Base-by-base conservation (phyloP, 495 filamentous ascomycete species). In the Penicillium crystallinum region DNA sequence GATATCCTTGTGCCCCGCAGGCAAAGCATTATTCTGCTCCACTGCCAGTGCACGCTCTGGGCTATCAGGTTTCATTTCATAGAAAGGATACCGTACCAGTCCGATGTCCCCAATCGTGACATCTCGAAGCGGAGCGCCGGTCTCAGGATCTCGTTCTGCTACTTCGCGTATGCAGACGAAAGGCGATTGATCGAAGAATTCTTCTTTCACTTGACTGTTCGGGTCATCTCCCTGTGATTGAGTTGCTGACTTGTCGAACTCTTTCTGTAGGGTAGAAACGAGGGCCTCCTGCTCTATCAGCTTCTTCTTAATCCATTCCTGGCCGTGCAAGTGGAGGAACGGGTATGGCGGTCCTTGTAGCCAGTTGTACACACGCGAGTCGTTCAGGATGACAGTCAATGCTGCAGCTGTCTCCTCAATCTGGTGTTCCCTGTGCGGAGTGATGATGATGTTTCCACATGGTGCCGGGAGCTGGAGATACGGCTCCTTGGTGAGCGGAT, bases 81-180 rank as follows among this genome's bases (percentile, higher is more conserved):
- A 65, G 44, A 66, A 68, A 6, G 41, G 12, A 46, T 64, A 66
- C 6, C 63, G 57, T 3, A 1, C 19, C 2, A 66, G 8, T 7
- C 30, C 18, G 9, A 68, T 42, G 44, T 64, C 57, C 10, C 65
- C 65, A 12, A 66, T 55, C 25, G 58, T 18, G 35, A 38, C 14
- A 48, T 63, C 59, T 27, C 57, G 34, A 11, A 59, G 31, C 1
- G 56, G 48, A 12, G 22, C 30, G 9, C 47, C 59, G 30, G 23
- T 52, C 15, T 35, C 35, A 4, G 41, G 15, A n/a, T 53, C 52
- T 4, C 50, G 30, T 12, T 38, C 36, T 3, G 42, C 18, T 9
- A 62, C 56, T 42, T 64, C 53, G 10, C 63, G 61, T 23, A 67
- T 69, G 29, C 55, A 57, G 25, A 33, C 46, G 31, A 69, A 67